Conservation (phyloP, 306 rosid species). For the Prunus armeniaca region DNA sequence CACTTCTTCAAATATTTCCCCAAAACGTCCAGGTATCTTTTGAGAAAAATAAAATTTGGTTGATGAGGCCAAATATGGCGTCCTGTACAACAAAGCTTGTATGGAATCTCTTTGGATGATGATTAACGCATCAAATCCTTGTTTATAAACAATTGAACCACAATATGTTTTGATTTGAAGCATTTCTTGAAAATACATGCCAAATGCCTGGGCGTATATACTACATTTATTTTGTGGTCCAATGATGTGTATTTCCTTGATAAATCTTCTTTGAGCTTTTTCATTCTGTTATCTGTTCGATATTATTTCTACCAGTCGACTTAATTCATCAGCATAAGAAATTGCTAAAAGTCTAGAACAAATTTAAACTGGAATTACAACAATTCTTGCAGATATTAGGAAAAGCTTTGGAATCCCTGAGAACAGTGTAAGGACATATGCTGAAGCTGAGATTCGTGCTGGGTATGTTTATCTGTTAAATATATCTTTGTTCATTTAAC, state of each 20-base stretch:
- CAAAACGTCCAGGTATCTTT: conserved; percentile 74
- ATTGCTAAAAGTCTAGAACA: background rate
- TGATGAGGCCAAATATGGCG: background rate
- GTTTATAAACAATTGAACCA: background rate
- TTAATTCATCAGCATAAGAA: background rate
- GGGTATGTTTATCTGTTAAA: conserved; percentile 49
- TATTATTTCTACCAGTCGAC: background rate
- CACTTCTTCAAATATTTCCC: conserved; percentile 89
- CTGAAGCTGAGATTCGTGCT: conserved; percentile 96
- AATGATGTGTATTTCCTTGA: background rate
- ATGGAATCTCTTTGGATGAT: background rate
- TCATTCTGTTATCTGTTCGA: background rate
- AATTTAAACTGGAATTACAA: background rate
- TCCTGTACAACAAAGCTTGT: background rate
- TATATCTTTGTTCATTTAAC: background rate
- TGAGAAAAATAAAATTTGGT: background rate
- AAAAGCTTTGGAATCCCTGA: conserved; percentile 88
- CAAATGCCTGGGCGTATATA: background rate
- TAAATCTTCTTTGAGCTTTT: background rate
- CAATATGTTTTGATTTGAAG: background rate
- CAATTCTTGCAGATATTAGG: conserved; percentile 65
- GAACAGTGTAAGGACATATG: conserved; percentile 75
- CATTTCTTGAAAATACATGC: background rate
- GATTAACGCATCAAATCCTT: background rate
- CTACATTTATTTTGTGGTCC: background rate